A percentile compares a stretch with the other conserved stretches of the same genome.
phyloP scores from a whole-genome alignment of 1,284 basidiomycete species.

The Earliella scabrosa region DNA sequence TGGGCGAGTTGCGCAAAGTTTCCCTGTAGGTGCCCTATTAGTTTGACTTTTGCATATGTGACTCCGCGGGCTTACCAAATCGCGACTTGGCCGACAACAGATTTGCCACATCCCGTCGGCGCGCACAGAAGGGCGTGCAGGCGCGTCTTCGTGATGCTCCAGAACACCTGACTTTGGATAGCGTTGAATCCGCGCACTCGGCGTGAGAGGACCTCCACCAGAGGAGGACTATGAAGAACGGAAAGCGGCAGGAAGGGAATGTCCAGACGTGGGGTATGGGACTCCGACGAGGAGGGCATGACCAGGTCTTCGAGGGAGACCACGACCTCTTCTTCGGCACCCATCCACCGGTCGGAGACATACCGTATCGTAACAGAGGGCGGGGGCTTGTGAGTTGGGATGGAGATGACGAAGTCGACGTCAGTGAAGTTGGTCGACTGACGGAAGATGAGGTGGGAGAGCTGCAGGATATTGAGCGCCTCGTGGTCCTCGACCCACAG shows the following conservation, averaged over 20 bases:
- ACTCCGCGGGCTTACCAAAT: constrained; percentile 71
- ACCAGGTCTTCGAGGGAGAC: constrained; percentile 72
- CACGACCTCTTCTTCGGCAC: constrained; percentile 78
- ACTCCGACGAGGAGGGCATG: constrained; percentile 75
- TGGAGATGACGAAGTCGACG: constrained; percentile 83
- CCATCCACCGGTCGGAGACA: constrained; percentile 94
- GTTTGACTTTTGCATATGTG: too few species aligned
- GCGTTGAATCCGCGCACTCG: constrained; percentile 73
- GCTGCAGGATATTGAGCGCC: constrained; percentile 83
- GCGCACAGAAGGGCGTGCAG: constrained; percentile 82
- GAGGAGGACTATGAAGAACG: constrained; percentile 50
- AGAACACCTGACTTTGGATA: constrained; percentile 91
- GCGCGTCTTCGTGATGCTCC: constrained; percentile 78
- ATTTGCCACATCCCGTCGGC: constrained; percentile 85
- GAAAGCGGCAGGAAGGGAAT: constrained; percentile 79
- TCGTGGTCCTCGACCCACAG: constrained; percentile 94
- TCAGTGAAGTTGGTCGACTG: constrained; percentile 63
- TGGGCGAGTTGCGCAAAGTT: constrained; percentile 42
- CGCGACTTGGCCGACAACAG: constrained; percentile 67
- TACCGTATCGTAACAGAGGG: constrained; percentile 74
- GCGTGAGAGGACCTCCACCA: constrained; percentile 51
- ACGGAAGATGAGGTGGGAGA: constrained; percentile 74
- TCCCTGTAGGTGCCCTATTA: too few species aligned
- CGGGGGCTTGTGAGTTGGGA: constrained; percentile 60
- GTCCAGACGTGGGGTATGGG: constrained; percentile 76